A percentile compares a stretch with the other conserved stretches of the same genome.
Evolutionary conservation across 805 yeast species (phyloP).

Genomic region (Ascoidea rubescens): DNA sequence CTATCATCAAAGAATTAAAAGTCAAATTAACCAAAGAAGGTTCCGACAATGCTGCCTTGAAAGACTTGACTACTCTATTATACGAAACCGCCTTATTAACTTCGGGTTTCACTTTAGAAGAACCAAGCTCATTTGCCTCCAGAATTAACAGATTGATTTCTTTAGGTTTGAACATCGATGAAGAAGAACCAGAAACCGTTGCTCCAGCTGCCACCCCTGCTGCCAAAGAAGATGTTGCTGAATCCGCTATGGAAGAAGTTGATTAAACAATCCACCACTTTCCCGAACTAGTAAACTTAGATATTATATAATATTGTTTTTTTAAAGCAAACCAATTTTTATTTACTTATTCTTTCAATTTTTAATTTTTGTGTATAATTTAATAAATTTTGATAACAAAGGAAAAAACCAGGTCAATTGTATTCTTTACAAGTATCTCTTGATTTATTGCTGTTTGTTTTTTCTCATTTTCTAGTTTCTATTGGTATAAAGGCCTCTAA

Average conservation of each 20-base stretch:
- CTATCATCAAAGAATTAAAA: constrained; percentile 91
- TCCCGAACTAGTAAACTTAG: background rate
- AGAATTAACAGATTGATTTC: constrained; percentile 98
- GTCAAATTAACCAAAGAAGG: constrained; percentile 95
- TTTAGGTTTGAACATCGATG: constrained; percentile 96
- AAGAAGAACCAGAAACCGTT: constrained; percentile 46
- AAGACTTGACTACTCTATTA: constrained; percentile 90
- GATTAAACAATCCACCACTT: constrained; percentile 36
- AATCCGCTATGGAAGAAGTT: constrained; percentile 98
- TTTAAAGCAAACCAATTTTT: too few species aligned
- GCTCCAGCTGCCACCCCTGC: constrained; percentile 21
- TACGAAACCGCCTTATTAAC: constrained; percentile 97
- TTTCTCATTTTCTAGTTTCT: too few species aligned
- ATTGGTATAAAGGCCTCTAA: background rate
- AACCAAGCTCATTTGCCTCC: constrained; percentile 93
- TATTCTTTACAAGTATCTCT: too few species aligned
- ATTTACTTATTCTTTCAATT: too few species aligned
- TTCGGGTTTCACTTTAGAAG: constrained; percentile 97
- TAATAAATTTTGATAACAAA: too few species aligned
- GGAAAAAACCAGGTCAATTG: too few species aligned
- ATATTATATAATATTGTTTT: background rate
- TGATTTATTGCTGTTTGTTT: too few species aligned
- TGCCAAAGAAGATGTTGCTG: constrained; percentile 59
- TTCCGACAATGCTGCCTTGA: constrained; percentile 96
- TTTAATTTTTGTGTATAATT: too few species aligned